Base-by-base conservation (phyloP, 495 filamentous ascomycete genomes). In the Neurospora terricola region DNA sequence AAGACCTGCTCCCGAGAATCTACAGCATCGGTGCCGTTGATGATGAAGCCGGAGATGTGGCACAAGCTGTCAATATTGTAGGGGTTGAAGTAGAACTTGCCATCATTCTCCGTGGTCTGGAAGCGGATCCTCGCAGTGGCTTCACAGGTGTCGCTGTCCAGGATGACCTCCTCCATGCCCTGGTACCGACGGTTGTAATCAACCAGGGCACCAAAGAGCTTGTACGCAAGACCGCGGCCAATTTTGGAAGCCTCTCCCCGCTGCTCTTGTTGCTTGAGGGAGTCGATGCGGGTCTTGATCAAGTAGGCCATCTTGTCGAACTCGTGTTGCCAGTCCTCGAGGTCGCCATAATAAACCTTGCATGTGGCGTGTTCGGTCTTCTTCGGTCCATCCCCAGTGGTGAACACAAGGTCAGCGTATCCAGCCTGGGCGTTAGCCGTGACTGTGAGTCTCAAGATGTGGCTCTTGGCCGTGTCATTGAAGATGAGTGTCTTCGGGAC, bases 161-260 rank as follows among this genome's bases (percentile, higher is more conserved):
- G 86, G 70, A 93, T 89, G 66, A 95, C 90, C 72, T 94, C 91
- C 71, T 91, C 87, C 84, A 94, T 91, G 34, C 90, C 91, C 73
- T 87, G 84, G 81, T 92, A 96, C 37, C 88, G 86, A 1, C 80
- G 80, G 54, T 88, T 86, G 75, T 92, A 94, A 54, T 93, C 88
- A 36, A 93, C 92, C 5, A 94, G 82, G 54, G 90, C 83, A n/a
- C 83, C 79, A 75, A 95, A 91, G 14, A 94, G 83, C 77, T 92
- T 92, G 82, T 96, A 96, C 2, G 90, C 89, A 82, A 94, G 87
- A n/a, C 89, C 88, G 4, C 89, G 86, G 71, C 88, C 88, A 76
- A 92, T 79, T 81, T 86, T 87, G 69, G 89, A 89, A 11, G 89
- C 88, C 10, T 86, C 80, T 6, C 86, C 85, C 1, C 78, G 82